phyloP scores from a whole-genome alignment of 441 rosid genomes.

The Oxalis stricta region DNA sequence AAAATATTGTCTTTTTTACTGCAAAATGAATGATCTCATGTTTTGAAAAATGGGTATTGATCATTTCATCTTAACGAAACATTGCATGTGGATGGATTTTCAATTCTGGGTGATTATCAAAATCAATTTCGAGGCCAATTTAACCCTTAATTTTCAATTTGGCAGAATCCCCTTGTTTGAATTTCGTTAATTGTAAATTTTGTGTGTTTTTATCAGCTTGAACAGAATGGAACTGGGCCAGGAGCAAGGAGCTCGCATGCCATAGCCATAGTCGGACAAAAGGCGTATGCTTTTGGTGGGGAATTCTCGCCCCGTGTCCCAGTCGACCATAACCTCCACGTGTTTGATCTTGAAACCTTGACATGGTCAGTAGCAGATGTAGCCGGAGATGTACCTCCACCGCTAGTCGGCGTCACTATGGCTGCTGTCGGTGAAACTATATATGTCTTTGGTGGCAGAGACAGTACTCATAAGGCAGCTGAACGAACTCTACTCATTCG shows the following conservation, averaged over 20 bases:
- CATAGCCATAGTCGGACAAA: slow-evolving; percentile 45
- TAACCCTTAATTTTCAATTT: background rate
- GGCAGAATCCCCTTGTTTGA: background rate
- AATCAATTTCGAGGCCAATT: background rate
- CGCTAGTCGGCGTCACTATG: slow-evolving; percentile 83
- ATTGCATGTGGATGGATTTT: no score
- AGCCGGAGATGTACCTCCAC: slow-evolving; percentile 73
- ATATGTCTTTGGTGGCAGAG: slow-evolving; percentile 81
- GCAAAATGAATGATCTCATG: no score
- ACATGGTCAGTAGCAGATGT: slow-evolving; percentile 50
- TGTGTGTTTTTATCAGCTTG: slow-evolving; percentile 41
- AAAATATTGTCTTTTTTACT: no score
- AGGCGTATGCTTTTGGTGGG: slow-evolving; percentile 75
- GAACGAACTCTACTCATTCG: slow-evolving; percentile 57
- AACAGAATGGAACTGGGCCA: slow-evolving; percentile 69
- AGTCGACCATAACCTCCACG: slow-evolving; percentile 60
- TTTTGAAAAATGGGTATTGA: no score
- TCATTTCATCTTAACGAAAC: no score
- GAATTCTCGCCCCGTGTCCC: slow-evolving; percentile 81
- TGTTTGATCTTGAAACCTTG: slow-evolving; percentile 42
- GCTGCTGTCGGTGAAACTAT: slow-evolving; percentile 41
- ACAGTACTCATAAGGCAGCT: slow-evolving; percentile 48
- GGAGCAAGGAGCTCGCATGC: slow-evolving; percentile 97
- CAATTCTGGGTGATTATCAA: no score
- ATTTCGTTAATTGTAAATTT: no score